Evolutionary conservation across 805 yeast genomes (phyloP).

Genomic region (Debaryomyces castellii): DNA sequence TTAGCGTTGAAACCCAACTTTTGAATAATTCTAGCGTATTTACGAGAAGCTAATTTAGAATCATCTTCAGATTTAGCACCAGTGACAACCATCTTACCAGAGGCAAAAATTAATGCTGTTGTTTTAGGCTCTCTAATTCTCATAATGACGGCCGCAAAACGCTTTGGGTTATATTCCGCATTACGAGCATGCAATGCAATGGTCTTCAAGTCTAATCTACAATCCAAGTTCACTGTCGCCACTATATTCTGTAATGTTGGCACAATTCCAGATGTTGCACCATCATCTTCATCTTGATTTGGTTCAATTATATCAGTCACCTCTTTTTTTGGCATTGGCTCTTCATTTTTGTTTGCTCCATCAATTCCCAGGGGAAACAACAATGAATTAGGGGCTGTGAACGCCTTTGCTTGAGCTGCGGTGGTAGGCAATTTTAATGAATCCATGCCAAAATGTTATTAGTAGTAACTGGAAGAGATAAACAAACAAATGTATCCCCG

Average conservation of each 20-base stretch:
- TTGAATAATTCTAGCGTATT: conserved; percentile 96
- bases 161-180: conserved; percentile 97
- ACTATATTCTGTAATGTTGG: conserved; percentile 96
- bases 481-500: conserved; percentile 45
- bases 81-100: conserved; percentile 99
- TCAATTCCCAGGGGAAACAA: conserved; percentile 58
- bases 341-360: conserved; percentile 13
- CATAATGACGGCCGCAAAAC: conserved; percentile 99
- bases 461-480: conserved; percentile 22
- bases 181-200: conserved; percentile 98
- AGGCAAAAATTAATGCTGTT: conserved; percentile 95
- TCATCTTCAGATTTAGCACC: conserved; percentile 99
- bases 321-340: conserved; percentile 10
- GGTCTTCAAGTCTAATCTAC: conserved; percentile 92
- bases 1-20: conserved; percentile 97
- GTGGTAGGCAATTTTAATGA: conserved; percentile 74
- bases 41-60: conserved; percentile 95
- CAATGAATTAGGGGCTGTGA: conserved; percentile 64
- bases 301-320: conserved; percentile 33
- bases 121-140: conserved; percentile 99
- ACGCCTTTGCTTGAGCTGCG: conserved; percentile 73
- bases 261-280: conserved; percentile 89
- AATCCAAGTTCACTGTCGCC: conserved; percentile 95
- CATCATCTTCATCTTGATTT: conserved; percentile 53
- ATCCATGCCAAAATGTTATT: conserved; percentile 48